phyloP scores from a whole-genome alignment of 306 rosid genomes.

The Vigna mungo region DNA sequence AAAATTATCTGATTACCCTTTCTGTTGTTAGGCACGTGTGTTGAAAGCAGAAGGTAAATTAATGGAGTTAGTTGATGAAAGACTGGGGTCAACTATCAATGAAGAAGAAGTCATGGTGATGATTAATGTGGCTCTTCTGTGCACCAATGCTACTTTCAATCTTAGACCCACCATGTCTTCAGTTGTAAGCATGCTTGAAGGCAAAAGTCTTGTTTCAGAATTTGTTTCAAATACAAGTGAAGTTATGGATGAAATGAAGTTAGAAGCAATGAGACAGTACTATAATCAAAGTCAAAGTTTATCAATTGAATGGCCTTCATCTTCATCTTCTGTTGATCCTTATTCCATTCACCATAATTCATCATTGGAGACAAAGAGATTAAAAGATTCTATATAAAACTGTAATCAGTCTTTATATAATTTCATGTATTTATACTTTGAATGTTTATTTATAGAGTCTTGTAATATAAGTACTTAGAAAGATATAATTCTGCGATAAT shows the following conservation, averaged over 20 bases:
- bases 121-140: conserved; percentile 59
- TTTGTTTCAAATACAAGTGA: conserved; percentile 4
- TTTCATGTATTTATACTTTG: no score
- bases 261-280: conserved; percentile 15
- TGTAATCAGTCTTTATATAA: no score
- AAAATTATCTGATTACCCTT: no score
- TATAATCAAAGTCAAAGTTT: not conserved
- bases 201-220: conserved; percentile 4
- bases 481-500: no score
- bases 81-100: conserved; percentile 51
- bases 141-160: conserved; percentile 67
- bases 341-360: not conserved
- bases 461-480: no score
- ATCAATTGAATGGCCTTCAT: not conserved
- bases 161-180: conserved; percentile 54
- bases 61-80: conserved; percentile 47
- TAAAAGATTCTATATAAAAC: not conserved
- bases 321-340: not conserved
- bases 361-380: conserved; percentile 24
- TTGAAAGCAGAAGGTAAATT: conserved; percentile 69
- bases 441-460: no score
- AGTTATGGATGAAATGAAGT: conserved; percentile 27
- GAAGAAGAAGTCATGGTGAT: conserved; percentile 53
- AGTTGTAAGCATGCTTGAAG: conserved; percentile 46
- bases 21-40: conserved; percentile 41